Conservation (phyloP, 1,284 basidiomycete genomes). For the Cutaneotrichosporon cutaneum region DNA sequence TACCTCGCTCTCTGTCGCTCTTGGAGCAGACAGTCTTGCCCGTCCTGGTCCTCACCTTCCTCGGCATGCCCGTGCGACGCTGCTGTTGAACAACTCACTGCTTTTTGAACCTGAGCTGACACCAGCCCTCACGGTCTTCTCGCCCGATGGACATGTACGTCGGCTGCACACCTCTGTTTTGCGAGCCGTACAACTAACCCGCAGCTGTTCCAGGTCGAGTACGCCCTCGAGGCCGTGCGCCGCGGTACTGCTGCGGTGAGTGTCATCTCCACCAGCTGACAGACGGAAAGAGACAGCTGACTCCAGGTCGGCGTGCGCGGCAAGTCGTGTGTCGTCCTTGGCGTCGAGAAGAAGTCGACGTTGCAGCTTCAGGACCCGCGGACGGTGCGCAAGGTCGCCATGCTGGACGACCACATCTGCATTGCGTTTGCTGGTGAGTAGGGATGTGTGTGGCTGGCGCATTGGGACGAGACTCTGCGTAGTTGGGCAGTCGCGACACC, state of each 20-base stretch:
- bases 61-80: too few relatives aligned
- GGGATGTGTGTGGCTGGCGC: neutral
- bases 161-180: neutral
- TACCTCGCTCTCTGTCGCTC: neutral
- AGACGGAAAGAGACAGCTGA: slow-evolving; percentile 3
- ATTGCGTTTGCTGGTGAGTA: slow-evolving; percentile 90
- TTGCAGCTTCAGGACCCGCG: slow-evolving; percentile 96
- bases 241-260: slow-evolving; percentile 95
- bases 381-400: slow-evolving; percentile 95
- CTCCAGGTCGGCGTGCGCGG: slow-evolving; percentile 89
- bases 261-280: slow-evolving; percentile 21
- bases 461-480: neutral
- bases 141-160: slow-evolving; percentile 79
- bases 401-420: slow-evolving; percentile 97
- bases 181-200: neutral
- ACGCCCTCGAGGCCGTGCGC: slow-evolving; percentile 92
- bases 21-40: too few relatives aligned
- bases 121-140: slow-evolving; percentile 80
- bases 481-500: too few relatives aligned
- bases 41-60: too few relatives aligned
- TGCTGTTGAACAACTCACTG: too few relatives aligned
- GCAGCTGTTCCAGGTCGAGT: slow-evolving; percentile 71
- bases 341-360: slow-evolving; percentile 98
- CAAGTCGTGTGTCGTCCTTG: slow-evolving; percentile 90
- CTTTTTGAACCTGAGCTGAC: too few relatives aligned